A percentile compares a stretch with the other conserved stretches of the same genome.
Conservation (phyloP, 2,329 filamentous ascomycete species). For the Pleoardoris graminearum region DNA sequence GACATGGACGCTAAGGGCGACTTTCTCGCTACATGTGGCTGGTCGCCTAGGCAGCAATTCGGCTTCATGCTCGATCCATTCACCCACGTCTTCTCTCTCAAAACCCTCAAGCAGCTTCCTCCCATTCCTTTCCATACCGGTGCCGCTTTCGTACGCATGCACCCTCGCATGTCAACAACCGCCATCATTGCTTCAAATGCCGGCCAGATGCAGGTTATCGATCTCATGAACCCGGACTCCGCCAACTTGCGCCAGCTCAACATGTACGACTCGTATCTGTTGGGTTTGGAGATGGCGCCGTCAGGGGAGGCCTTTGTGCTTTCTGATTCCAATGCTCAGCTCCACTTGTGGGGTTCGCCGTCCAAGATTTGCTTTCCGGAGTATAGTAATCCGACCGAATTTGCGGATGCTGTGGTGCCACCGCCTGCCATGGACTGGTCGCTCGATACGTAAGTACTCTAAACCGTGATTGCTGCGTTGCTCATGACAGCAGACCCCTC, state of each 20-base stretch:
- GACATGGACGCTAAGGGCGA: slow-evolving; percentile 98
- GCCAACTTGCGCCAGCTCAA: slow-evolving; percentile 84
- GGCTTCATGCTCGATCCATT: slow-evolving; percentile 86
- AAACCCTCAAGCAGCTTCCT: slow-evolving; percentile 82
- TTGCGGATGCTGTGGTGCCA: slow-evolving; percentile 66
- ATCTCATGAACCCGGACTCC: slow-evolving; percentile 89
- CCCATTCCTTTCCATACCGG: slow-evolving; percentile 92
- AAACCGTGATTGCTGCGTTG: background rate
- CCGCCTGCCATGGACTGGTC: slow-evolving; percentile 69
- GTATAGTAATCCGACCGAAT: slow-evolving; percentile 73
- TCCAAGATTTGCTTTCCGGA: slow-evolving; percentile 86
- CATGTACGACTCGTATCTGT: slow-evolving; percentile 70
- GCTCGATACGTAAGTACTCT: slow-evolving; percentile 63
- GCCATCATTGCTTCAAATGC: slow-evolving; percentile 90
- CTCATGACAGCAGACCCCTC: slow-evolving; percentile 63
- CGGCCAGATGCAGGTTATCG: slow-evolving; percentile 93
- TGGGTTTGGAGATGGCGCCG: slow-evolving; percentile 81
- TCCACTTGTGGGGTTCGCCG: slow-evolving; percentile 88
- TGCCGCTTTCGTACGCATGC: slow-evolving; percentile 93
- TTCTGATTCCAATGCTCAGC: slow-evolving; percentile 74
- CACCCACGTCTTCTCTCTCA: slow-evolving; percentile 93
- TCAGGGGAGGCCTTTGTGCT: slow-evolving; percentile 85
- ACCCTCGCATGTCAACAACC: slow-evolving; percentile 92
- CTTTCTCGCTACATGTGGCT: slow-evolving; percentile 93
- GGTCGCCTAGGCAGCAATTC: slow-evolving; percentile 78